These are phyloP conservation scores for Umbilicus rupestris DNA, from an alignment of 164 flowering plant genomes.

Conservation along the genomic window DNA sequence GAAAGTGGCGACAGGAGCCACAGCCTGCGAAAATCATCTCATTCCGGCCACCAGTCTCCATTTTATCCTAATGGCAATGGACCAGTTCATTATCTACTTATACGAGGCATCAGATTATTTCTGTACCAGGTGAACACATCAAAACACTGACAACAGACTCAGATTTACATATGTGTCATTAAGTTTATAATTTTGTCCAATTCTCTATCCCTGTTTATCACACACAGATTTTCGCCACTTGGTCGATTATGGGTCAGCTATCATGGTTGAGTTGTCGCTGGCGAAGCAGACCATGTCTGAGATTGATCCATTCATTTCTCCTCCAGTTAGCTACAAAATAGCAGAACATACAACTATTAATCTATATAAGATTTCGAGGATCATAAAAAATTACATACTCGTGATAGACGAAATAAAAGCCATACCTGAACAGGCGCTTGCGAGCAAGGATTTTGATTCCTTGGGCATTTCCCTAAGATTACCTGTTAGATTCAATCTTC, in stretches of 20 bases:
- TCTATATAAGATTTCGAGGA: neutral
- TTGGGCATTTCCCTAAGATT: neutral
- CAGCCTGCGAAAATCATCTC: slow-evolving; percentile 54
- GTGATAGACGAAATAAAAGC: neutral
- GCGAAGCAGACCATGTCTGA: neutral
- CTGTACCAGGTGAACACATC: too few species aligned
- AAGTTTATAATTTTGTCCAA: too few species aligned
- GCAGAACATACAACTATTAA: neutral
- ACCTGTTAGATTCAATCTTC: neutral
- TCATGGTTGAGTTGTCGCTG: neutral
- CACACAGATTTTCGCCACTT: too few species aligned
- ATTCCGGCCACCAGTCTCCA: slow-evolving; percentile 64
- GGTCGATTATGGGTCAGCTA: neutral
- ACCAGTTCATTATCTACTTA: slow-evolving; percentile 46
- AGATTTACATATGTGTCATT: too few species aligned
- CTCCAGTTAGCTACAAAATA: neutral
- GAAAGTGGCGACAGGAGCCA: slow-evolving; percentile 70
- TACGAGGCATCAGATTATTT: slow-evolving; percentile 15
- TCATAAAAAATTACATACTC: neutral
- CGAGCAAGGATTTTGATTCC: neutral
- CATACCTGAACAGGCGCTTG: neutral
- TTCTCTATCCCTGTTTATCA: too few species aligned
- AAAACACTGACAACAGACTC: too few species aligned
- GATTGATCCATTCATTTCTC: neutral
- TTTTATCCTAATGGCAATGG: slow-evolving; percentile 34